These are phyloP conservation scores for Cyclotella atomus DNA, from an alignment of 108 stramenopile species.

Conservation along the genomic window DNA sequence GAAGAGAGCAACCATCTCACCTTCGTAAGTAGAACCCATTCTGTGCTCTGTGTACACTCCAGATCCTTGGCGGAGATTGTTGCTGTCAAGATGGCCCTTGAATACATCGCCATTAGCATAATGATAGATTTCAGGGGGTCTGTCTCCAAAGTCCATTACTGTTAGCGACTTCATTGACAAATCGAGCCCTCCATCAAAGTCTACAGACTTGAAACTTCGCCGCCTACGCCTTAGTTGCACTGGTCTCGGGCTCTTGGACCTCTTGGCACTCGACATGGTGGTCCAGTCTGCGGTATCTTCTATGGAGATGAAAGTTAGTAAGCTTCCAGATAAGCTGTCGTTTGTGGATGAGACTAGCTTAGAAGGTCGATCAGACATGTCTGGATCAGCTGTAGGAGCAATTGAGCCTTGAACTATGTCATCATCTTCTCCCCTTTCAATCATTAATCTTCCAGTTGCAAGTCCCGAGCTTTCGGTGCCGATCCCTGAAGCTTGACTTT, in stretches of 20 bases:
- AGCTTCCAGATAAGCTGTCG: slow-evolving; percentile 1
- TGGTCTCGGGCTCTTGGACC: neutral
- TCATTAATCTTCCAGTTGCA: neutral
- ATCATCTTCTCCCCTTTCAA: neutral
- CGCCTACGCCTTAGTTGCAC: neutral
- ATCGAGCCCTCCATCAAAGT: slow-evolving; percentile 9
- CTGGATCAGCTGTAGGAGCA: neutral
- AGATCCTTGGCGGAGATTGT: slow-evolving; percentile 31
- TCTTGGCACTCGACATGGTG: neutral
- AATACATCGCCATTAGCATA: slow-evolving; percentile 44
- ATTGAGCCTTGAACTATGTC: neutral
- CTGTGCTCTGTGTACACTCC: slow-evolving; percentile 37
- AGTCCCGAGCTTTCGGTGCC: neutral
- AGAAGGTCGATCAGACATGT: neutral
- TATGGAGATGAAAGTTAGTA: slow-evolving; percentile 7
- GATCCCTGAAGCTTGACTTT: neutral
- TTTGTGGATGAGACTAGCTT: neutral
- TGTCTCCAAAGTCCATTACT: slow-evolving; percentile 11
- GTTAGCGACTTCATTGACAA: slow-evolving; percentile 18
- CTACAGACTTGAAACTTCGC: slow-evolving; percentile 7
- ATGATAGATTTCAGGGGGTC: slow-evolving; percentile 16
- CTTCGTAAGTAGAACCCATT: slow-evolving; percentile 36
- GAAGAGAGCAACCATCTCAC: too few relatives aligned
- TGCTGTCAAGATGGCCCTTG: slow-evolving; percentile 29
- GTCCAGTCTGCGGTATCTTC: slow-evolving; percentile 23